phyloP scores from a whole-genome alignment of 2,329 filamentous ascomycete genomes.

The Thyridium curvatum region DNA sequence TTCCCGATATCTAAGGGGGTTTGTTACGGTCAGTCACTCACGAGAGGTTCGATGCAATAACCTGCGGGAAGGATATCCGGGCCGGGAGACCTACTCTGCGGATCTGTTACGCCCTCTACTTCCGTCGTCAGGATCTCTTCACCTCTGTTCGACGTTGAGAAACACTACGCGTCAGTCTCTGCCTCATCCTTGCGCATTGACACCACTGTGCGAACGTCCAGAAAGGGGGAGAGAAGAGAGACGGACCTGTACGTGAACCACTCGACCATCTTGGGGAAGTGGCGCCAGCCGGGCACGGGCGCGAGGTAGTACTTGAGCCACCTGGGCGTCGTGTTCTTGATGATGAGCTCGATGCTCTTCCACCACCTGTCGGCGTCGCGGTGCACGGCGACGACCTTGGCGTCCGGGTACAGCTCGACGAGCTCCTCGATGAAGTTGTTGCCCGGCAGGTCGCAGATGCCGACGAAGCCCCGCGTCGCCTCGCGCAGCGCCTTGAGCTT shows the following conservation, averaged over 20 bases:
- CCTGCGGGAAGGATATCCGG: no score
- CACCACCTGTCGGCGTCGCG: conserved; percentile 23
- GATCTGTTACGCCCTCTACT: no score
- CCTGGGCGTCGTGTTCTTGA: conserved; percentile 1
- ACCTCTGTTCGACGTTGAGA: no score
- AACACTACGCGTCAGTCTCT: no score
- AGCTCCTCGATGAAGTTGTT: conserved; percentile 32
- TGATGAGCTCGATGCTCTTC: conserved; percentile 13
- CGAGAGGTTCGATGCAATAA: background rate
- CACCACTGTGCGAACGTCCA: no score
- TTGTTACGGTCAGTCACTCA: background rate
- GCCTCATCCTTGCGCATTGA: no score
- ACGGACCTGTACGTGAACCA: no score
- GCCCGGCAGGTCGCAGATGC: conserved; percentile 30
- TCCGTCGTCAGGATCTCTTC: no score
- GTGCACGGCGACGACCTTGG: conserved; percentile 31
- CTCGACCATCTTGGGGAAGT: background rate
- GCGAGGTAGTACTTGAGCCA: conserved; percentile 1
- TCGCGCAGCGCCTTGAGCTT: conserved; percentile 14
- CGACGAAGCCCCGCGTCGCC: conserved; percentile 28
- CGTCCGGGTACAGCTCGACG: conserved; percentile 34
- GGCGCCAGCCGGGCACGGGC: conserved; percentile 5
- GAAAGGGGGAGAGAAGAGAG: no score
- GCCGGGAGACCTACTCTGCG: no score
- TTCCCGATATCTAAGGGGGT: background rate